phyloP scores from a whole-genome alignment of 495 filamentous ascomycete species.

The Viridothelium virens region DNA sequence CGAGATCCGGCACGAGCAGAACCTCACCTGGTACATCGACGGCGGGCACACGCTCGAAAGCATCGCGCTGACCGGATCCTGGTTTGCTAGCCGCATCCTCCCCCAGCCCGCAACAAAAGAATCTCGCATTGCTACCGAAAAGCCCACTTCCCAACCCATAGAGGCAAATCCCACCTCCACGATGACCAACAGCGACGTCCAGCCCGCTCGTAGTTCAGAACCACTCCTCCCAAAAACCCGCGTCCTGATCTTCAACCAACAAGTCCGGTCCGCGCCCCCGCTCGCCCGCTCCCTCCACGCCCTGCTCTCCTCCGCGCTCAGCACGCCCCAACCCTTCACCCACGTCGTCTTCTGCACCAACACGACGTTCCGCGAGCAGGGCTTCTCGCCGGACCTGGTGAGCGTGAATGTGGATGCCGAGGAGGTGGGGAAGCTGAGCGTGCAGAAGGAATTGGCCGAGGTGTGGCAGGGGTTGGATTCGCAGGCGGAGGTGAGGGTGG shows the following conservation, averaged over 20 bases:
- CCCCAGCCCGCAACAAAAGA: constrained; percentile 9
- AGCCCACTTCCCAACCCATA: no score
- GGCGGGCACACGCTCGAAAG: constrained; percentile 88
- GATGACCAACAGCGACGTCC: background rate
- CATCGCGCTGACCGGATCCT: constrained; percentile 65
- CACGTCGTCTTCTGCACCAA: constrained; percentile 88
- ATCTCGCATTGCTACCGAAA: background rate
- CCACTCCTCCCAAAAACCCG: constrained; percentile 25
- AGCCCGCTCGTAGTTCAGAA: background rate
- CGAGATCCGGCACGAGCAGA: constrained; percentile 60
- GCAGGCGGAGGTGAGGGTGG: constrained; percentile 52
- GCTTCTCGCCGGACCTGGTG: constrained; percentile 70
- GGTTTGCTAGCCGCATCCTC: constrained; percentile 58
- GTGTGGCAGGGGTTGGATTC: constrained; percentile 65
- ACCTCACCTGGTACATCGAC: constrained; percentile 82
- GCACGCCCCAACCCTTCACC: constrained; percentile 53
- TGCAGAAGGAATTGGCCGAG: constrained; percentile 66
- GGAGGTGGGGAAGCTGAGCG: constrained; percentile 59
- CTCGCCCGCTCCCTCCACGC: constrained; percentile 61
- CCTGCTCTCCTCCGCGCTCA: constrained; percentile 52
- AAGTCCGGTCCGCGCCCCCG: constrained; percentile 64
- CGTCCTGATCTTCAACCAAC: constrained; percentile 94
- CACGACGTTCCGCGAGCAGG: constrained; percentile 61
- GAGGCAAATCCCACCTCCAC: background rate
- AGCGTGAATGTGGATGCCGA: constrained; percentile 61